Conservation (phyloP, 257 asterid genomes). For the Solanum bulbocastanum region DNA sequence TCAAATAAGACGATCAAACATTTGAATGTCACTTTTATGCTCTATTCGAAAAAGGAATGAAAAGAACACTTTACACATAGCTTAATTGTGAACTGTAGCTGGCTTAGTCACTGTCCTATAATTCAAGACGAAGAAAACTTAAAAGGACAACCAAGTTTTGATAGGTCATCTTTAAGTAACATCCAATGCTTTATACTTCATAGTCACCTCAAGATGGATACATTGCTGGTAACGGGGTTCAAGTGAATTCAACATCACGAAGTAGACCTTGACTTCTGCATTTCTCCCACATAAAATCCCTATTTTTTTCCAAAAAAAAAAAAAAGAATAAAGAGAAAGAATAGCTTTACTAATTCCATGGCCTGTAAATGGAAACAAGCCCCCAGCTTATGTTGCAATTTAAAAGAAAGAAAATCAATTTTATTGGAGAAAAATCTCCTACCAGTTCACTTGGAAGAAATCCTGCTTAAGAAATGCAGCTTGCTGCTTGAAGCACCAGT, state of each 20-base stretch:
- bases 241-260: slow-evolving; percentile 5
- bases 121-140: background rate
- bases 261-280: background rate
- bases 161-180: slow-evolving; percentile 2
- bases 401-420: background rate
- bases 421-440: background rate
- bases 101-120: background rate
- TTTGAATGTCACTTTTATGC: background rate
- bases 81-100: background rate
- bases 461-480: slow-evolving; percentile 6
- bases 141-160: background rate
- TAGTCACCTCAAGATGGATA: slow-evolving; percentile 5
- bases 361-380: background rate
- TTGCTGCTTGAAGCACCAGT: slow-evolving; percentile 17
- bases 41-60: background rate
- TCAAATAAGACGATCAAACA: background rate
- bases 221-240: slow-evolving; percentile 6
- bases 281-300: background rate
- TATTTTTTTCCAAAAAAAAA: background rate
- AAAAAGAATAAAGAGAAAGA: background rate
- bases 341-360: background rate
- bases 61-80: background rate
- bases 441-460: slow-evolving; percentile 18
- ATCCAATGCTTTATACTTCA: slow-evolving; percentile 1
- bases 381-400: background rate